Evolutionary conservation across 2,329 filamentous ascomycete species (phyloP).

Genomic region (Aspergillus fumigatiaffinis): DNA sequence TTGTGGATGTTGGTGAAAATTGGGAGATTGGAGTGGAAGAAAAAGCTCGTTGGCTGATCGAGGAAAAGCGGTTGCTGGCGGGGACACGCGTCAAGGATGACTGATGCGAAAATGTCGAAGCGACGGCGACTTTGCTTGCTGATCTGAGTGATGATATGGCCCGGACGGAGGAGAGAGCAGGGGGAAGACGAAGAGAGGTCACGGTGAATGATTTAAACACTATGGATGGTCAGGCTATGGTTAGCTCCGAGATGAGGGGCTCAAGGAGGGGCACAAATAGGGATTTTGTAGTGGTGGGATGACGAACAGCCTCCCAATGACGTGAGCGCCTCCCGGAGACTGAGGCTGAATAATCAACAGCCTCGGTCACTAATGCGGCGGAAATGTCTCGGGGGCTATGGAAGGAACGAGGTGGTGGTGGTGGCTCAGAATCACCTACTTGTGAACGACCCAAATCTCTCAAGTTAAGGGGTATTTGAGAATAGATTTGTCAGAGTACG

Average conservation of each 20-base stretch:
- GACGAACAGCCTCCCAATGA: constrained; percentile 19
- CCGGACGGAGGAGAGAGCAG: constrained; percentile 13
- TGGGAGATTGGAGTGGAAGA: constrained; percentile 30
- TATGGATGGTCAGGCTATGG: constrained; percentile 9
- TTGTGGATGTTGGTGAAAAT: constrained; percentile 42
- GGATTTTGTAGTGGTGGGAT: constrained; percentile 25
- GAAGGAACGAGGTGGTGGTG: constrained; percentile 4
- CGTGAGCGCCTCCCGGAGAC: constrained; percentile 12
- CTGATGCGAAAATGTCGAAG: constrained; percentile 8
- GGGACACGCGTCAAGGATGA: constrained; percentile 4
- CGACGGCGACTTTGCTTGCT: constrained; percentile 5
- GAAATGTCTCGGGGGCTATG: constrained; percentile 4
- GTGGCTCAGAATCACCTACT: neutral
- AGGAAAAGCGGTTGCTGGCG: neutral
- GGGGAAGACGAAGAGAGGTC: constrained; percentile 19
- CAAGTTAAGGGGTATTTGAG: constrained; percentile 4
- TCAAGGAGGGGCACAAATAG: constrained; percentile 19
- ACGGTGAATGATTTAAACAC: constrained; percentile 25
- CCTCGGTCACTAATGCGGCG: neutral
- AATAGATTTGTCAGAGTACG: constrained; percentile 11
- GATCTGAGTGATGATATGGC: neutral
- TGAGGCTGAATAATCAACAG: constrained; percentile 23
- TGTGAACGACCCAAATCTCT: neutral
- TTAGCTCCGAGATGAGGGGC: constrained; percentile 20
- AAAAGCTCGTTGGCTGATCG: constrained; percentile 22